Evolutionary conservation across 805 yeast species (phyloP), one percentile per base, ranked within the genome.

Genomic region (Deakozyma indianensis): DNA sequence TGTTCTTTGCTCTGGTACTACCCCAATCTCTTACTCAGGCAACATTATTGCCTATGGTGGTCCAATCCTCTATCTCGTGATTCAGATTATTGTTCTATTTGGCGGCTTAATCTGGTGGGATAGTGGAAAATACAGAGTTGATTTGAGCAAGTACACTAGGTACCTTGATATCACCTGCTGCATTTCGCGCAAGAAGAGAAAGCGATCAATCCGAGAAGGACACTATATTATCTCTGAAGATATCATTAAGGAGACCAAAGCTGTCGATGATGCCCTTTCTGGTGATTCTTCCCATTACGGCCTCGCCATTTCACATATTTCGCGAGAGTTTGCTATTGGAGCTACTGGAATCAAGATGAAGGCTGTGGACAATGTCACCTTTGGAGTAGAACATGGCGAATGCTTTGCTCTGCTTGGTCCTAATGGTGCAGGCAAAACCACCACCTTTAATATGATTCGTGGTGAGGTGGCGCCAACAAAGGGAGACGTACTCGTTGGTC

Each of bases 351-450:
- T 11, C 7, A 9, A 32, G 18, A 32, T 32, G 38, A n/a, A 11
- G 11, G 38, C 38, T 2, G 61, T 59, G 5, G 59, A 60, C 14
- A 63, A 62, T 45, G 60, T 62, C n/a, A 53, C 63, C 15, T 62
- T 59, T 47, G 63, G 60, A 3, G 63, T 62, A 22, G 46, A 46
- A 32, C 51, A 53, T 7, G 58, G 59, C 14, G 66, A 62, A 41
- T 54, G 61, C 41, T 62, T 62, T 52, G 66, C 63, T 2, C 50
- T 62, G 38, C 54, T 62, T 16, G 66, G 66, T 1, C 66, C 66
- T 11, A 62, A 62, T 45, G 66, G 66, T 41, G 66, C 66, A 2
- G 66, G 66, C 18, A 62, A 62, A 45, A 60, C 65, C 3, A 62
- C 66, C 4, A 55, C 59, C 4, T 60, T 62, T 49, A 59, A 60